Base-by-base conservation (phyloP, 352 stramenopile genomes). In the Globisporangium lucens region DNA sequence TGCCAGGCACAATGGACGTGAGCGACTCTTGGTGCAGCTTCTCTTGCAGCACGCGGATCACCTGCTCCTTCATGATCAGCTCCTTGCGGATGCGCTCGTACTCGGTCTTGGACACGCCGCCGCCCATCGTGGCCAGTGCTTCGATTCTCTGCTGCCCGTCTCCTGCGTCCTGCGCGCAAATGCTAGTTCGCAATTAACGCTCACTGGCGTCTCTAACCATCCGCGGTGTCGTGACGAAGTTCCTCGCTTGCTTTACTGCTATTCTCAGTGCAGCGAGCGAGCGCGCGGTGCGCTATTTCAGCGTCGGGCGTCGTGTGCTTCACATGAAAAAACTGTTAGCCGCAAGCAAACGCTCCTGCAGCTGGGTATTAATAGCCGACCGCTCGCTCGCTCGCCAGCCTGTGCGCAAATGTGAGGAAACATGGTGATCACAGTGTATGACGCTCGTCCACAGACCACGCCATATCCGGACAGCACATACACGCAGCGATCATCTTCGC, bases 11-110 rank as follows among this genome's bases (percentile, higher is more conserved):
- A 7, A 57, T 12, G 13, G 52, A 10, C 10, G 27, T 36, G 29
- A 46, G 27, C 15, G 58, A 49, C n/a, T 41, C 47, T 24, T 49
- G 64, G 17, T 66, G 49, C 30, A 90, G 75, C 59, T 82, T 76
- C 47, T 90, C 74, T 61, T 93, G 81, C 15, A 93, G 67, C 20
- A 73, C 68, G 4, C 75, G 76, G 61, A 93, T 93, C 51, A 93
- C 81, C 56, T 90, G 81, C 49, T 93, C 80, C 51, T 91, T 91
- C 17, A 82, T 69, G 36, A 89, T 66, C 38, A 90, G 58, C 63
- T 93, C 85, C 56, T 85, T 87, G 65, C 80, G 80, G 72, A 91
- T 82, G 61, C 79, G 82, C 38, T 90, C 84, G 60, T 90, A 90
- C 74, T 92, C 81, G 64, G 53, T 70, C 68, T 86, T 92, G 69